A percentile compares a stretch with the other conserved stretches of the same genome.
Evolutionary conservation across 495 filamentous ascomycete genomes (phyloP).

Genomic region (Sabuloglossum arenarium): DNA sequence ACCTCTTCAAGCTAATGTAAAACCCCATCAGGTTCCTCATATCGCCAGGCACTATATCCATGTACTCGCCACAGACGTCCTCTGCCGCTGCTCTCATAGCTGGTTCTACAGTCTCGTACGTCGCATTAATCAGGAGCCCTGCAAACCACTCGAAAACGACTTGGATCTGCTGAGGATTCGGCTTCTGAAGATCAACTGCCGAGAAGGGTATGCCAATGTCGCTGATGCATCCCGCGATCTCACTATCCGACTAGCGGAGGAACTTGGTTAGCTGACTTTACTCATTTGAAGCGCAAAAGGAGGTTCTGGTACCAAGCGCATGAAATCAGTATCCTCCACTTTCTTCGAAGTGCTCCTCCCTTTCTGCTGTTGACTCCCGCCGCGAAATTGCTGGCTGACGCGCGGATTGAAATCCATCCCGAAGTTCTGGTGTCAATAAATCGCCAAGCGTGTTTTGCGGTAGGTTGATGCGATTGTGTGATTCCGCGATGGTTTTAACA

Average conservation of each 20-base stretch:
- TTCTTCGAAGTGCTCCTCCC: conserved; percentile 53
- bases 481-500: too few species aligned
- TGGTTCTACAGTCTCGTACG: conserved; percentile 76
- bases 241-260: conserved; percentile 40
- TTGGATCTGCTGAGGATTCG: conserved; percentile 81
- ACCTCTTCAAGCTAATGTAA: conserved; percentile 51
- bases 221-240: conserved; percentile 91
- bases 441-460: background rate
- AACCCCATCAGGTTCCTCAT: conserved; percentile 87
- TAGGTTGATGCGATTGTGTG: background rate
- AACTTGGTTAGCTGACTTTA: background rate
- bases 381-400: conserved; percentile 48
- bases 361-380: conserved; percentile 20
- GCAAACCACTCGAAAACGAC: conserved; percentile 96
- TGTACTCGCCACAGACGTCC: conserved; percentile 58
- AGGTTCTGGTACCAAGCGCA: conserved; percentile 44
- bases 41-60: conserved; percentile 64
- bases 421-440: background rate
- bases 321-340: conserved; percentile 68
- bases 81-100: conserved; percentile 81
- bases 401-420: conserved; percentile 52
- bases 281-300: background rate
- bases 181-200: conserved; percentile 77
- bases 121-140: conserved; percentile 78
- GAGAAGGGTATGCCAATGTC: conserved; percentile 84